A percentile compares a stretch with the other conserved stretches of the same genome.
phyloP scores from a whole-genome alignment of 768 basidiomycete species.

The Hygrophorus pudorinus region DNA sequence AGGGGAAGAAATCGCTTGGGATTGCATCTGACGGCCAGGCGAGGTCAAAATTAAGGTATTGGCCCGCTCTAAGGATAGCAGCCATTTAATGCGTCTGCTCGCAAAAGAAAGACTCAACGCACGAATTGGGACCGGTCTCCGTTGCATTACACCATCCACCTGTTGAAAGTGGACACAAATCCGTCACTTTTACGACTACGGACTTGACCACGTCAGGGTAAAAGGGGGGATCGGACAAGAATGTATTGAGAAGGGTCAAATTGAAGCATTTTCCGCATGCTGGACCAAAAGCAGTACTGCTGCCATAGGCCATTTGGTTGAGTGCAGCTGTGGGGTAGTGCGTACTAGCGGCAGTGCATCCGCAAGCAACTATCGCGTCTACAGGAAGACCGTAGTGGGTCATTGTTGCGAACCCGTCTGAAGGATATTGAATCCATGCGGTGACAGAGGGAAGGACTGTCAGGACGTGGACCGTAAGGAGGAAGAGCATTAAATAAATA shows the following conservation, averaged over 20 bases:
- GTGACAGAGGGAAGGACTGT: too few species aligned
- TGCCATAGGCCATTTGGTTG: conserved; percentile 59
- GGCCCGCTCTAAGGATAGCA: conserved; percentile 43
- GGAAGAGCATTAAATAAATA: too few species aligned
- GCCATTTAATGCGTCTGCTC: neutral
- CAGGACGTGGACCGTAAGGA: too few species aligned
- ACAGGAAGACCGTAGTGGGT: conserved; percentile 60
- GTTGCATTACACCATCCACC: conserved; percentile 69
- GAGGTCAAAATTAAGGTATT: conserved; percentile 74
- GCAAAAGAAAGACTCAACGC: conserved; percentile 16
- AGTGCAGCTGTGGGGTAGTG: conserved; percentile 74
- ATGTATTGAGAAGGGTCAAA: conserved; percentile 62
- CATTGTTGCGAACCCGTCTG: conserved; percentile 58
- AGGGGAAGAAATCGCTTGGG: conserved; percentile 66
- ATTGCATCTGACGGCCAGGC: conserved; percentile 68
- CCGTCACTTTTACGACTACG: conserved; percentile 69
- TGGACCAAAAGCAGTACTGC: conserved; percentile 33
- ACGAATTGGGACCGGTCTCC: conserved; percentile 51
- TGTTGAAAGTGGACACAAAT: conserved; percentile 59
- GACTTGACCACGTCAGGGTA: conserved; percentile 49
- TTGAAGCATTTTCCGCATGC: conserved; percentile 75
- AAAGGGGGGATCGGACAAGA: conserved; percentile 58
- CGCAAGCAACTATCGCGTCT: conserved; percentile 62
- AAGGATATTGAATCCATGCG: conserved; percentile 55
- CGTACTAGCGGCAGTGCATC: conserved; percentile 59